Evolutionary conservation across 2,329 filamentous ascomycete genomes (phyloP).

Genomic region (Aotearoamyces nothofagi): DNA sequence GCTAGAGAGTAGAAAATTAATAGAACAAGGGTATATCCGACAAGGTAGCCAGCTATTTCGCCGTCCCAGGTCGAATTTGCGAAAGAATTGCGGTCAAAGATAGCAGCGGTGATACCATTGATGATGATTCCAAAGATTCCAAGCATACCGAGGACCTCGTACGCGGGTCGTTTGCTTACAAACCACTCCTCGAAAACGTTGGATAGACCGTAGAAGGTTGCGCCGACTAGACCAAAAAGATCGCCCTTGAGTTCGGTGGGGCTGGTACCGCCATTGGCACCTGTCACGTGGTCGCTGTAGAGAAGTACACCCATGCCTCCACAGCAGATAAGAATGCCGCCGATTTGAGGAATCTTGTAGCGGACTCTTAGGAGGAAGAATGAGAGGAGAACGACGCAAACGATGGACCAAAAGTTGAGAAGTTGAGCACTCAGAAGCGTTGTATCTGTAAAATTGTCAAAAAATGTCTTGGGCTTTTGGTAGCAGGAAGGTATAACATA

Average conservation of each 20-base stretch:
- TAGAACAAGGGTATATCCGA: constrained; percentile 79
- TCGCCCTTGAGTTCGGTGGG: constrained; percentile 78
- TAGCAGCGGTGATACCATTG: constrained; percentile 79
- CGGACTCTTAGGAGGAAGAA: constrained; percentile 73
- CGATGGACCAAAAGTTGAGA: constrained; percentile 98
- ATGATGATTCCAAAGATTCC: constrained; percentile 80
- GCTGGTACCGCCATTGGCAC: constrained; percentile 51
- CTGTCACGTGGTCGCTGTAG: constrained; percentile 72
- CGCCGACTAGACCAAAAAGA: constrained; percentile 77
- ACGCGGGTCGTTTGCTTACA: constrained; percentile 71
- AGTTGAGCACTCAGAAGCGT: constrained; percentile 87
- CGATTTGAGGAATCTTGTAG: constrained; percentile 74
- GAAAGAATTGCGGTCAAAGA: constrained; percentile 76
- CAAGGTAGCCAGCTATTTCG: constrained; percentile 62
- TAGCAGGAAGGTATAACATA: constrained; percentile 9
- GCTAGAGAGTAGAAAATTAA: constrained; percentile 77
- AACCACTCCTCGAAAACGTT: constrained; percentile 95
- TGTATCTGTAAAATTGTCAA: constrained; percentile 48
- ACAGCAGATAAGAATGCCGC: constrained; percentile 79
- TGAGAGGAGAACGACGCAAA: constrained; percentile 75
- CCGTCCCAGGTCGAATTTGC: constrained; percentile 46
- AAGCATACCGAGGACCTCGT: constrained; percentile 86
- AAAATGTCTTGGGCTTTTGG: no score
- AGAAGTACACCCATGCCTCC: constrained; percentile 80
- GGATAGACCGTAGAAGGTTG: constrained; percentile 77